Percentiles rank a stretch among this genome's conserved stretches.
Conservation (phyloP, 306 rosid genomes). For the Heteromeles arbutifolia region DNA sequence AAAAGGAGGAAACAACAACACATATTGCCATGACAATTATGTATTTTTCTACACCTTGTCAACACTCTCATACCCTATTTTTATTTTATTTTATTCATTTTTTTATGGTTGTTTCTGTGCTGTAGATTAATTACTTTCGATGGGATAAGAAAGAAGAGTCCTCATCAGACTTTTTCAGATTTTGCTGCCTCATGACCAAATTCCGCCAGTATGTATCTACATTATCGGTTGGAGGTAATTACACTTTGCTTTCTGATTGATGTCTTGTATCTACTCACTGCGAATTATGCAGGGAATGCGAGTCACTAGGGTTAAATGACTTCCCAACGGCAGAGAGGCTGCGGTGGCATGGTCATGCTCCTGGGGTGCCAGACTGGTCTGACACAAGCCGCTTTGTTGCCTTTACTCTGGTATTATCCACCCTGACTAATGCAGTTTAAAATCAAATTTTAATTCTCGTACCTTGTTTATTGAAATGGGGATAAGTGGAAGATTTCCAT, state of each 20-base stretch:
- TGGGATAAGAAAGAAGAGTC: slow-evolving; percentile 91
- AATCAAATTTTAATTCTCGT: background rate
- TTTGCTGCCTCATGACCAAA: slow-evolving; percentile 68
- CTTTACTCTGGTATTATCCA: slow-evolving; percentile 55
- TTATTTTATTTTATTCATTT: slow-evolving; percentile 5
- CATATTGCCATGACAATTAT: slow-evolving; percentile 90
- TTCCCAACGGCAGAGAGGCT: slow-evolving; percentile 86
- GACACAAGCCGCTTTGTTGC: slow-evolving; percentile 84
- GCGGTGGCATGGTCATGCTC: slow-evolving; percentile 94
- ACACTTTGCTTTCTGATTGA: background rate
- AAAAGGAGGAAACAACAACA: slow-evolving; percentile 96
- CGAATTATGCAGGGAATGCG: slow-evolving; percentile 63
- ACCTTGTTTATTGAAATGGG: background rate
- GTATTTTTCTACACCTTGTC: slow-evolving; percentile 42
- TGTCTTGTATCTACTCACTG: background rate
- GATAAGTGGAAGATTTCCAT: background rate
- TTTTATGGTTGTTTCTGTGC: slow-evolving; percentile 11
- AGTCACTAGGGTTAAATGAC: slow-evolving; percentile 72
- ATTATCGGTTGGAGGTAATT: background rate
- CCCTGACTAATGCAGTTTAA: background rate
- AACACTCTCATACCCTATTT: slow-evolving; percentile 1
- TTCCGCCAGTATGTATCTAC: slow-evolving; percentile 58
- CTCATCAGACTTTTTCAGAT: slow-evolving; percentile 69
- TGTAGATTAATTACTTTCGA: slow-evolving; percentile 77
- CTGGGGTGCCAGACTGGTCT: slow-evolving; percentile 83